A percentile compares a stretch with the other conserved stretches of the same genome.
Conservation (phyloP, 306 rosid genomes). For the peach (Prunus persica) region Prunus_persica_NCBIv2 NC_034014.1:22981001-22981500, state of each 20-base stretch:
- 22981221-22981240: conserved; percentile 61
- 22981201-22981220: neutral
- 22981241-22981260: conserved; percentile 74
- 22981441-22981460: conserved; percentile 72
- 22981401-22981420: neutral
- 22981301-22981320: neutral
- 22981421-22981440: conserved; percentile 54
- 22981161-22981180: conserved; percentile 3
- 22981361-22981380: neutral
- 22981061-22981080: conserved; percentile 77
- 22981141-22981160: conserved; percentile 55
- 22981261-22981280: conserved; percentile 79
- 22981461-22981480: conserved; percentile 56
- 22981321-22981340: neutral
- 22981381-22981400: neutral
- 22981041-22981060: conserved; percentile 81
- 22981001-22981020: conserved; percentile 64
- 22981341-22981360: neutral
- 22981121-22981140: conserved; percentile 70
- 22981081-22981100: conserved; percentile 70
- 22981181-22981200: neutral
- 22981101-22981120: conserved; percentile 73
- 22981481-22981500: conserved; percentile 62
- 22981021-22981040: conserved; percentile 81
- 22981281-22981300: conserved; percentile 42